Conservation (phyloP, 768 basidiomycete genomes). For the Fistulinella prunicolor region DNA sequence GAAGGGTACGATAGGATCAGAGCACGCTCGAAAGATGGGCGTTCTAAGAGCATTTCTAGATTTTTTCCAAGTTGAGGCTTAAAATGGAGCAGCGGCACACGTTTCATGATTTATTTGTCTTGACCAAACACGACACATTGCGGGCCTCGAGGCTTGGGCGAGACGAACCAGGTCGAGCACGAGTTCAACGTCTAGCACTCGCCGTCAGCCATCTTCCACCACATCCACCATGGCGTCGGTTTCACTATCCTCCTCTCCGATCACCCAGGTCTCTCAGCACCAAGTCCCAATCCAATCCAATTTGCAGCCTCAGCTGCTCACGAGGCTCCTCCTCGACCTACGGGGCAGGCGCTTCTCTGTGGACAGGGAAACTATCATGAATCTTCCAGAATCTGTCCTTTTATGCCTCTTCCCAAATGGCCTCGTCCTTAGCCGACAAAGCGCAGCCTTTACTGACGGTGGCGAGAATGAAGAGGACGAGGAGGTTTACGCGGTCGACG, state of each 20-base stretch:
- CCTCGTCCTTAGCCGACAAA: conserved; percentile 87
- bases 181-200: conserved; percentile 9
- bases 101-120: conserved; percentile 26
- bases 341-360: conserved; percentile 90
- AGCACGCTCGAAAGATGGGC: no score
- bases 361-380: conserved; percentile 97
- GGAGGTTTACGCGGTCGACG: conserved; percentile 94
- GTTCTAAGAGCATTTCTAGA: no score
- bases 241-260: conserved; percentile 50
- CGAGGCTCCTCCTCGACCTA: conserved; percentile 87
- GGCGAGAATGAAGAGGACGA: conserved; percentile 78
- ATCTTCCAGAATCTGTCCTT: conserved; percentile 94
- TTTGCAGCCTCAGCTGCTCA: conserved; percentile 83
- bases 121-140: conserved; percentile 26
- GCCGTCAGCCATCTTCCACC: conserved; percentile 10
- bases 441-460: conserved; percentile 68
- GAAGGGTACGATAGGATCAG: not conserved
- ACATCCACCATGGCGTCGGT: conserved; percentile 36
- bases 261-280: conserved; percentile 54
- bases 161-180: conserved; percentile 20
- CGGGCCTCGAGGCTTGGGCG: conserved; percentile 30
- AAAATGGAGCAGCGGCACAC: not conserved
- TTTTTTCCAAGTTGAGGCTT: no score
- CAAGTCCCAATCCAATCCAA: conserved; percentile 59
- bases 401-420: conserved; percentile 98